Evolutionary conservation across 163 green algal species (phyloP), one percentile per base, ranked within the genome.

Genomic region (Chloroidium sp.): DNA sequence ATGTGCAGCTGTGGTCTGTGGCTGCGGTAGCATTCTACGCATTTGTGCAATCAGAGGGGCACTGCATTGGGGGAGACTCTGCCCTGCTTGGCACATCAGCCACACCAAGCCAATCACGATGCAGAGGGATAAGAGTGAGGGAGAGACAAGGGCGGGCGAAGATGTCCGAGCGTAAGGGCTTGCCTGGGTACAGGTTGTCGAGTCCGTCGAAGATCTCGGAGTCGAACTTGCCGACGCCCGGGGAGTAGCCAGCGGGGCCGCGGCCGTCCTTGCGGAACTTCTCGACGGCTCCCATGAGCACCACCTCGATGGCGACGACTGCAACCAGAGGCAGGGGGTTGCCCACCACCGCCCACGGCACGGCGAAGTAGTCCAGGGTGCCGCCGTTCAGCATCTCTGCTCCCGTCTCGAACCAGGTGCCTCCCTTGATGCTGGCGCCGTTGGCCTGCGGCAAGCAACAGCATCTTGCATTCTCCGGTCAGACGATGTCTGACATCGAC

Each of bases 301-400:
- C 93, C 2, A 92, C 88, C 88, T 97, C 90, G 59, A 95, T 86
- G 59, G 84, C 91, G 72, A 90, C 84, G 3, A 98, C 92, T 8
- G 85, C 83, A 76, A 95, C 84, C 76, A 98, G 89, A 62, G 94
- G 94, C 86, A 98, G 93, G 14, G 93, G 93, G 92, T 98, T 98
- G 87, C 84, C 85, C 12, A 98, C 75, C 76, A 97, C 89, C 80
- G 86, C 93, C 85, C 90, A 97, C 61, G 94, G 94, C 84, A 97
- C 94, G 13, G 93, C 94, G 81, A 97, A 97, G 89, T 95, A 98
- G 91, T 98, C 95, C 60, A 98, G 91, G 85, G 91, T 97, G 87
- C 93, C 93, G 76, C 93, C 94, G 86, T 97, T 93, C 61, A 97
- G 87, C 92, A 98, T 97, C 87, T 93, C 90, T 59, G 93, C 92